A percentile compares a stretch with the other conserved stretches of the same genome.
These are phyloP conservation scores for Drechslerella stenobrocha DNA, from an alignment of 2,329 filamentous ascomycete genomes.

Conservation along the genomic window DNA sequence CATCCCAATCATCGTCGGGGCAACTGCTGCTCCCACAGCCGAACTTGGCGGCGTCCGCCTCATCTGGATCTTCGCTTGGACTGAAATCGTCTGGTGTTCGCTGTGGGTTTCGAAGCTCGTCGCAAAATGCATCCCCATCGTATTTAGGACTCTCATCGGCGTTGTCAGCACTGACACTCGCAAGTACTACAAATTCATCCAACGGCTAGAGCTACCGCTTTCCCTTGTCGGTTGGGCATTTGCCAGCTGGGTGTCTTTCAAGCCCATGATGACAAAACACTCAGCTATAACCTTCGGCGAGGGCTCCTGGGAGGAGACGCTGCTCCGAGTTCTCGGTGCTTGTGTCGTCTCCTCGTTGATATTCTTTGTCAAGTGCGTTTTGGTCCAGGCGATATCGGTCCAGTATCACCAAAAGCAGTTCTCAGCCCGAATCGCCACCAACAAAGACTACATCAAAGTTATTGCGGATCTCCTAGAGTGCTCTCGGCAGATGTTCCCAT, in stretches of 20 bases:
- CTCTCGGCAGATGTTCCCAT: slow-evolving; percentile 82
- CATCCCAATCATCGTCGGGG: slow-evolving; percentile 63
- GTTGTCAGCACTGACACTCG: slow-evolving; percentile 70
- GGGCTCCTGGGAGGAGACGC: slow-evolving; percentile 57
- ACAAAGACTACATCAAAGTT: slow-evolving; percentile 81
- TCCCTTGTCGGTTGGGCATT: slow-evolving; percentile 72
- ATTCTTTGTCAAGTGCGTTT: slow-evolving; percentile 73
- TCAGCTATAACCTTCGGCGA: slow-evolving; percentile 47
- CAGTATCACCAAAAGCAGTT: slow-evolving; percentile 85
- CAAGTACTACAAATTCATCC: slow-evolving; percentile 70
- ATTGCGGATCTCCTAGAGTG: slow-evolving; percentile 87
- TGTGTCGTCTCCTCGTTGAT: slow-evolving; percentile 70
- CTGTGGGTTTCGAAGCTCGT: slow-evolving; percentile 70
- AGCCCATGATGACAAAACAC: slow-evolving; percentile 53
- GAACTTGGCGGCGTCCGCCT: slow-evolving; percentile 57
- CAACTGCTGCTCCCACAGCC: slow-evolving; percentile 53
- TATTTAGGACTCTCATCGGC: slow-evolving; percentile 71
- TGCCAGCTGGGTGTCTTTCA: slow-evolving; percentile 66
- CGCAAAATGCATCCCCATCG: slow-evolving; percentile 63
- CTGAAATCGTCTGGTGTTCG: slow-evolving; percentile 69
- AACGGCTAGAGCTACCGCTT: slow-evolving; percentile 67
- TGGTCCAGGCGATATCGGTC: slow-evolving; percentile 81
- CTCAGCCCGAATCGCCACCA: slow-evolving; percentile 79
- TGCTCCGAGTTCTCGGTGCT: slow-evolving; percentile 69
- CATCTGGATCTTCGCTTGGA: slow-evolving; percentile 65